These are phyloP conservation scores for Nicotiana noctiflora DNA, from an alignment of 257 asterid genomes.

Conservation along the genomic window DNA sequence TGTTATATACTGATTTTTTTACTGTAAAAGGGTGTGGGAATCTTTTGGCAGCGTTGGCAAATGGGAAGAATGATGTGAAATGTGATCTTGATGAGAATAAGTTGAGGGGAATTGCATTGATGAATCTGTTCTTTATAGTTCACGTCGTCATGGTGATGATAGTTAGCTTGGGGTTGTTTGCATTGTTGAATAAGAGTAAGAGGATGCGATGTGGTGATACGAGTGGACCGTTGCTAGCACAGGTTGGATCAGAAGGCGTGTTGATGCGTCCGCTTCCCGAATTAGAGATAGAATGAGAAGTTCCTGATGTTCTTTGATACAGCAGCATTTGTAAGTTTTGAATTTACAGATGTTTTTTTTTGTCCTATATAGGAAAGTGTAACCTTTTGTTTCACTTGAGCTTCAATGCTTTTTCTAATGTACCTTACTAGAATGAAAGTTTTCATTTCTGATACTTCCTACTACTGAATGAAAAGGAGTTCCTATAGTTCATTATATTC, in stretches of 20 bases:
- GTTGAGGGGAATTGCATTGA: slow-evolving; percentile 61
- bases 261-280: slow-evolving; percentile 60
- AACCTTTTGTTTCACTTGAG: background rate
- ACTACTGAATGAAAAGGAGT: background rate
- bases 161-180: slow-evolving; percentile 39
- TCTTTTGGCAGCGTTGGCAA: slow-evolving; percentile 18
- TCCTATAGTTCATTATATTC: background rate
- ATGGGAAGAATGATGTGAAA: slow-evolving; percentile 46
- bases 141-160: slow-evolving; percentile 40
- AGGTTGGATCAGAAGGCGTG: slow-evolving; percentile 44
- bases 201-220: slow-evolving; percentile 40
- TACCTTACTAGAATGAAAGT: slow-evolving; percentile 3
- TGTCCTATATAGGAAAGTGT: background rate
- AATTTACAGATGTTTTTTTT: slow-evolving; percentile 5
- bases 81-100: slow-evolving; percentile 64
- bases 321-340: slow-evolving; percentile 12
- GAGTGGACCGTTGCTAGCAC: slow-evolving; percentile 38
- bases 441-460: background rate
- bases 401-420: background rate
- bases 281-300: slow-evolving; percentile 48
- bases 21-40: slow-evolving; percentile 56
- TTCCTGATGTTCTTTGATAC: background rate
- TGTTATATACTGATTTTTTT: slow-evolving; percentile 60
- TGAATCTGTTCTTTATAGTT: slow-evolving; percentile 45
- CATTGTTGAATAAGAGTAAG: slow-evolving; percentile 33